A percentile compares a stretch with the other conserved stretches of the same genome.
phyloP scores from a whole-genome alignment of 768 basidiomycete species.

The Suillus ampliporus region DNA sequence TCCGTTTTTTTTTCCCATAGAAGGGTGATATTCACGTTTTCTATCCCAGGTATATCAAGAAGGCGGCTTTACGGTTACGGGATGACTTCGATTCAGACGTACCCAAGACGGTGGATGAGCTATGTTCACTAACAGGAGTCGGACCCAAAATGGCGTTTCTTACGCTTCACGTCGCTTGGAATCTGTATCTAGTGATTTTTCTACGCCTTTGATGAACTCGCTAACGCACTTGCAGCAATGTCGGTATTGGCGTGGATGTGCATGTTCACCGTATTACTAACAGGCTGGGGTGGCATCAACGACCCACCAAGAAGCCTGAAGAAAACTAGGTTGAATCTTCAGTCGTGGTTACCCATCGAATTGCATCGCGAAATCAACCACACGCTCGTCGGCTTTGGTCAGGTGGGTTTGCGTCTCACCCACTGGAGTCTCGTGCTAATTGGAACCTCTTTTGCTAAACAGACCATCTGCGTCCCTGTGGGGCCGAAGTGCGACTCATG shows the following conservation, averaged over 20 bases:
- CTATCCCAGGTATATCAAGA: constrained; percentile 67
- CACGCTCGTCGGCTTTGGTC: constrained; percentile 84
- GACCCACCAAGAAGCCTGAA: constrained; percentile 84
- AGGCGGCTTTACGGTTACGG: constrained; percentile 68
- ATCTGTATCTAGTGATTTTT: constrained; percentile 50
- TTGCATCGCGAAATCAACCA: constrained; percentile 80
- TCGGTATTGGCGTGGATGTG: constrained; percentile 94
- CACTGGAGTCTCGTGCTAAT: not conserved
- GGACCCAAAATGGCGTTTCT: constrained; percentile 98
- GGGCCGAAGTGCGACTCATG: constrained; percentile 71
- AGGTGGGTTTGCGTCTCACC: constrained; percentile 49
- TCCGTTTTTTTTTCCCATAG: constrained; percentile 41
- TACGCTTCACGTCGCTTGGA: constrained; percentile 83
- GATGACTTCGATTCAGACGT: constrained; percentile 85
- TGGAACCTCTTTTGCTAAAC: not conserved
- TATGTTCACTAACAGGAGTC: constrained; percentile 88
- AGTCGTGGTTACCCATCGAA: constrained; percentile 83
- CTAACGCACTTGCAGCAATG: constrained; percentile 56
- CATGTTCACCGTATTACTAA: constrained; percentile 98
- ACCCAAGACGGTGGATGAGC: constrained; percentile 85
- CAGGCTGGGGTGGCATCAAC: constrained; percentile 89
- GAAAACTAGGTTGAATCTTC: constrained; percentile 81
- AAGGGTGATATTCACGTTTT: not conserved
- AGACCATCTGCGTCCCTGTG: constrained; percentile 74
- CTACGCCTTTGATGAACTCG: not conserved